phyloP scores from a whole-genome alignment of 1,139 yeast species.

The Spathaspora sp. region DNA sequence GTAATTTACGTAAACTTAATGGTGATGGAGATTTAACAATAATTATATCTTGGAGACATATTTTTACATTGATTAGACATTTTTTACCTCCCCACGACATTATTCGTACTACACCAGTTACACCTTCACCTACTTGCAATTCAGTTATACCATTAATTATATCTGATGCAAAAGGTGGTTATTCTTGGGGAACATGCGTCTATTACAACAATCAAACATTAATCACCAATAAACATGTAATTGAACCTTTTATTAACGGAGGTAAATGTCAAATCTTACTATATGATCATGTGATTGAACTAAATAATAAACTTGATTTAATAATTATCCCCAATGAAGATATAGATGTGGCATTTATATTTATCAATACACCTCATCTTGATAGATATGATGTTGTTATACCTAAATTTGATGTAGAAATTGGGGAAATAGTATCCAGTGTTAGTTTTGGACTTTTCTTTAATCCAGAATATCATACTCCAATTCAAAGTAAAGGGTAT shows the following conservation, averaged over 20 bases:
- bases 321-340: slow-evolving; percentile 26
- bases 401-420: slow-evolving; percentile 11
- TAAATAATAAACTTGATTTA: slow-evolving; percentile 13
- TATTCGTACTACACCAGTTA: neutral
- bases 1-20: slow-evolving; percentile 46
- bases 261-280: slow-evolving; percentile 7
- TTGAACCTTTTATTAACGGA: slow-evolving; percentile 21
- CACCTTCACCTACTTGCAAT: neutral
- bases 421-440: slow-evolving; percentile 44
- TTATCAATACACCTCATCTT: slow-evolving; percentile 12
- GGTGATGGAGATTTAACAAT: slow-evolving; percentile 64
- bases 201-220: slow-evolving; percentile 25
- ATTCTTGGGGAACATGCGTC: slow-evolving; percentile 40
- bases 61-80: slow-evolving; percentile 11
- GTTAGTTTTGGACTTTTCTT: slow-evolving; percentile 61
- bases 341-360: slow-evolving; percentile 40
- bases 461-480: slow-evolving; percentile 22
- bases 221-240: slow-evolving; percentile 39
- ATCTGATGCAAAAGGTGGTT: slow-evolving; percentile 5
- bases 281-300: slow-evolving; percentile 5
- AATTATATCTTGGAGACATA: slow-evolving; percentile 48
- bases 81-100: slow-evolving; percentile 4
- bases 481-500: slow-evolving; percentile 48
- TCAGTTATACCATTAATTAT: slow-evolving; percentile 9
- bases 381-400: neutral